Evolutionary conservation across 2,329 filamentous ascomycete species (phyloP).

Genomic region (Beauveria scarabaeidicola): DNA sequence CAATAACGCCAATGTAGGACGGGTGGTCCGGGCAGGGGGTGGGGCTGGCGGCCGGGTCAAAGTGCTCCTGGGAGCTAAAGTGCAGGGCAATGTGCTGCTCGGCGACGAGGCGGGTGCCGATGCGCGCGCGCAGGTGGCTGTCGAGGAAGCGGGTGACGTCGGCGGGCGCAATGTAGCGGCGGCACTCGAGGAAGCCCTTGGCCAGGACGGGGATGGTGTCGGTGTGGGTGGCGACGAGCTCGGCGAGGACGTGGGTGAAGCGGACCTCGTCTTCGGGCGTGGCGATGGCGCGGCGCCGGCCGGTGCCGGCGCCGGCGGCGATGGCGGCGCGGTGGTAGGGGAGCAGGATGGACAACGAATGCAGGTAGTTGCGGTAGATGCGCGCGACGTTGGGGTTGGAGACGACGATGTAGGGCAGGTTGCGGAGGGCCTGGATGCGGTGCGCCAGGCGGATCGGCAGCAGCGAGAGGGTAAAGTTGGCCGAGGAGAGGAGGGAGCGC

Average conservation of each 20-base stretch:
- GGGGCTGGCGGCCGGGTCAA: conserved; percentile 43
- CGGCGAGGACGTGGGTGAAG: conserved; percentile 87
- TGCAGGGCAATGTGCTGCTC: conserved; percentile 96
- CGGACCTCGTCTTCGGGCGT: conserved; percentile 78
- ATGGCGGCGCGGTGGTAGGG: conserved; percentile 58
- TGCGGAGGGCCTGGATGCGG: conserved; percentile 85
- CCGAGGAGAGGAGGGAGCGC: conserved; percentile 73
- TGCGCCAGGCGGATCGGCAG: conserved; percentile 88
- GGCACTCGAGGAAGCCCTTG: conserved; percentile 84
- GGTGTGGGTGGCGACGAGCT: conserved; percentile 88
- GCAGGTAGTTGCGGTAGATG: conserved; percentile 94
- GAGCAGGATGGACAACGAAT: conserved; percentile 82
- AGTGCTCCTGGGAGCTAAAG: conserved; percentile 60
- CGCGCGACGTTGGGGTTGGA: conserved; percentile 92
- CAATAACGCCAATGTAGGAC: conserved; percentile 89
- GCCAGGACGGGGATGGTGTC: conserved; percentile 93
- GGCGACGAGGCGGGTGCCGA: conserved; percentile 86
- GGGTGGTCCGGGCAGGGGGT: conserved; percentile 43
- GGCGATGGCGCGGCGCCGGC: conserved; percentile 25
- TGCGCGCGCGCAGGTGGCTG: conserved; percentile 84
- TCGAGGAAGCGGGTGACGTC: conserved; percentile 92
- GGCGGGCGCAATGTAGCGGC: conserved; percentile 73
- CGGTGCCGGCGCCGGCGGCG: conserved; percentile 28
- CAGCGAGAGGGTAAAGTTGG: conserved; percentile 90
- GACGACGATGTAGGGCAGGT: conserved; percentile 94